Evolutionary conservation across 2,329 filamentous ascomycete genomes (phyloP).

Genomic region (Calonectria montana): DNA sequence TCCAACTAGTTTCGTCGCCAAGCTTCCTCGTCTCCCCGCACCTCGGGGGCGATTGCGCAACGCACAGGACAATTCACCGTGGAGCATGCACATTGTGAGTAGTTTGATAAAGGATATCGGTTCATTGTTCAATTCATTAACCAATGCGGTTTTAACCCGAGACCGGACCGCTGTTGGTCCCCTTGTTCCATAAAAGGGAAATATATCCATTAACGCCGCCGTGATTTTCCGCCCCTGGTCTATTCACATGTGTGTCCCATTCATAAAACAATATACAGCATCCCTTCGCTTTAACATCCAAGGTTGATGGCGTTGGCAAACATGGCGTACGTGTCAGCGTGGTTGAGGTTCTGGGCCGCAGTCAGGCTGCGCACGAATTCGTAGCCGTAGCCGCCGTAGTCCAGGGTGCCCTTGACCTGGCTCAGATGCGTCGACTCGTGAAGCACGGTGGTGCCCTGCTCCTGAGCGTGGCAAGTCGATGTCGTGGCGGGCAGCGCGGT

Average conservation of each 20-base stretch:
- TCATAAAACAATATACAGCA: neutral
- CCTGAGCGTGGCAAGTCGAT: slow-evolving; percentile 69
- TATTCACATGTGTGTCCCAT: neutral
- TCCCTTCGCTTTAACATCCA: slow-evolving; percentile 48
- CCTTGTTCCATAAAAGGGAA: neutral
- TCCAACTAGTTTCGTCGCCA: neutral
- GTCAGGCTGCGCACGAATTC: slow-evolving; percentile 62
- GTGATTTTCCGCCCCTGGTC: neutral
- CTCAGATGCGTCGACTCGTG: slow-evolving; percentile 75
- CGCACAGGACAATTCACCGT: slow-evolving; percentile 9
- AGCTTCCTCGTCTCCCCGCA: neutral
- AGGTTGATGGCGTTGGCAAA: slow-evolving; percentile 40
- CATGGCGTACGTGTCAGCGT: slow-evolving; percentile 66
- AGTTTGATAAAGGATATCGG: neutral
- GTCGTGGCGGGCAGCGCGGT: slow-evolving; percentile 61
- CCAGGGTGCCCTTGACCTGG: slow-evolving; percentile 67
- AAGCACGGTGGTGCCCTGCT: slow-evolving; percentile 72
- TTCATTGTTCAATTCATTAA: slow-evolving; percentile 6
- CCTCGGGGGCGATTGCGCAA: neutral
- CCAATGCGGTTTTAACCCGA: slow-evolving; percentile 2
- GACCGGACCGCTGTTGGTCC: neutral
- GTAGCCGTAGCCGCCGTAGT: slow-evolving; percentile 68
- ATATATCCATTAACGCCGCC: neutral
- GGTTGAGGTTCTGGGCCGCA: slow-evolving; percentile 63
- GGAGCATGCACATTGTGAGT: neutral